Evolutionary conservation across 495 filamentous ascomycete species (phyloP), one percentile per base, ranked within the genome.

Genomic region (Penicillium psychrofluorescens): DNA sequence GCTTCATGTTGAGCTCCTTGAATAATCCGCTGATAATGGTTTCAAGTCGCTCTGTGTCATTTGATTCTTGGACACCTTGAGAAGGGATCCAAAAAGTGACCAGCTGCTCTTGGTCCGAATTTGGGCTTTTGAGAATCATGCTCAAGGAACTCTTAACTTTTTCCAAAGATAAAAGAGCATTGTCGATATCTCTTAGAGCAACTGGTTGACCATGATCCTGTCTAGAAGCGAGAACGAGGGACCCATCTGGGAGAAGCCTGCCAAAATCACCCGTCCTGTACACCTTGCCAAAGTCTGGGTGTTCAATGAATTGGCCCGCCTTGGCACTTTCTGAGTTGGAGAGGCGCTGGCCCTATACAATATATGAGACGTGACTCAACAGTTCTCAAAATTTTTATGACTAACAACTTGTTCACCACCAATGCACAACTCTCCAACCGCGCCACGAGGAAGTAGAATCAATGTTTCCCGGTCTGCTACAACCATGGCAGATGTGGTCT

Each of bases 371-470:
- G 6, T 22, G 22, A 22, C 22, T 22, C 22, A 16, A 49, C 6
- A 8, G 4, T 5, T 32, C 9, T 2, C 11, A 29, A 14, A 6
- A 1, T 39, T 8, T 9, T n/a, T 7, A 16, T 34, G 36, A 39
- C 62, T 48, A 46, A 70, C 82, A 29, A 90, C 74, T 64, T 91
- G 86, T 36, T 82, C 78, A 1, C 87, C 88, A n/a, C 85, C 87
- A 58, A 90, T 89, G 49, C 79, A 87, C n/a, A 91, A 61, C 58
- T 91, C 85, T 12, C 88, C 88, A 33, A 85, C 61, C 38, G 73
- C 79, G n/a, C 87, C 87, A 0, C 72, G 50, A 0, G 84, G 85
- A 7, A 85, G 57, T 2, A 79, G 30, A 4, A 61, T 47, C 10
- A 72, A 56, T 7, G 62, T 56, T 1, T 57, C 53, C 33, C 54